Evolutionary conservation across 306 rosid species (phyloP).

Genomic region (Delonix regia): DNA sequence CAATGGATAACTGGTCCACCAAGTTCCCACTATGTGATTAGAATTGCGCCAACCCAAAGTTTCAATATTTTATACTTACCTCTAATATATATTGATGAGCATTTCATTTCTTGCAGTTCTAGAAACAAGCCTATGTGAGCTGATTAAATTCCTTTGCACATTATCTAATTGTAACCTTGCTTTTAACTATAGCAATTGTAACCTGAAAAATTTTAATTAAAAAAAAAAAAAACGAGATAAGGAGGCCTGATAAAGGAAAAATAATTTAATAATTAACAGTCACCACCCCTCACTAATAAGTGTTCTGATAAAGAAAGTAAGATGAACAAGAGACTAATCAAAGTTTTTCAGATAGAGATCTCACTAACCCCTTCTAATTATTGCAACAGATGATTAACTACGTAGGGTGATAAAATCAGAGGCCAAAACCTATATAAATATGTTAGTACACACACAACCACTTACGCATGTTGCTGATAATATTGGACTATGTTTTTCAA

Average conservation of each 20-base stretch:
- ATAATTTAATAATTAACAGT: constrained; percentile 1
- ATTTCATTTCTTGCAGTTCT: constrained; percentile 12
- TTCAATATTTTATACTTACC: constrained; percentile 9
- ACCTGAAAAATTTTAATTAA: constrained; percentile 53
- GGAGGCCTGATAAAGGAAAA: constrained; percentile 4
- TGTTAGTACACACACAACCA: too few relatives aligned
- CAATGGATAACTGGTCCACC: constrained; percentile 85
- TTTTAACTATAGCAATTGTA: constrained; percentile 72
- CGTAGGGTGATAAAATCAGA: background rate
- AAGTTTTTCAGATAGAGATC: background rate
- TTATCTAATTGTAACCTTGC: constrained; percentile 69
- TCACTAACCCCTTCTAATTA: background rate
- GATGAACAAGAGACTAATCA: constrained; percentile 2
- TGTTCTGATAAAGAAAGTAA: background rate
- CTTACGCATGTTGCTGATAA: too few relatives aligned
- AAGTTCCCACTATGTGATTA: constrained; percentile 93
- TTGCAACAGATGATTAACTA: constrained; percentile 2
- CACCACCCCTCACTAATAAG: background rate
- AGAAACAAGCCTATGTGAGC: constrained; percentile 51
- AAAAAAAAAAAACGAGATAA: background rate
- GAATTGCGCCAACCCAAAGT: constrained; percentile 75
- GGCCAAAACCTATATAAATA: background rate
- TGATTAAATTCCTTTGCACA: too few relatives aligned
- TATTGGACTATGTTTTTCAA: background rate
- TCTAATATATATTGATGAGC: constrained; percentile 13